Base-by-base conservation (phyloP, 1,139 yeast genomes). In the Pichia sp. region DNA sequence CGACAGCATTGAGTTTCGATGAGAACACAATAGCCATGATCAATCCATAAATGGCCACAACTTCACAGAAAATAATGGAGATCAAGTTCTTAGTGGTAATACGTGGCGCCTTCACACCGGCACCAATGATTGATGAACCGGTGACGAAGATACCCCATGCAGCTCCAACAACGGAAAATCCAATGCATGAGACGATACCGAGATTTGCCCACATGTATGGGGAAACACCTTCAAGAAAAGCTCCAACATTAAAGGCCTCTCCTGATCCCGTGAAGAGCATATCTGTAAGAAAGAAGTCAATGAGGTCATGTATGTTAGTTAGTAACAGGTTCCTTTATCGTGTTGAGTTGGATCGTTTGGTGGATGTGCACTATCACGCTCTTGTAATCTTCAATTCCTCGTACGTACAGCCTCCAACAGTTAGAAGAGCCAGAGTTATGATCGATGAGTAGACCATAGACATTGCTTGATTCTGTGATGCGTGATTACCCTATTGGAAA, bases 101-200 rank as follows among this genome's bases (percentile, higher is more conserved):
- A 58, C 97, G 70, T 33, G 98, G 98, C 5, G 95, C 91, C 60
- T 85, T 85, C 44, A 93, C 96, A 65, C 98, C 98, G 5, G 98
- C 98, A 49, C 99, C 99, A 44, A 93, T 65, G 50, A 93, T 85
- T 28, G 96, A 78, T 2, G 96, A 72, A 28, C 99, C 99, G 1
- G 97, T 91, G 44, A 93, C 75, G 60, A 91, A 93, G 49, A 93
- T 93, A 46, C 99, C 99, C 97, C 98, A 91, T 11, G 98, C 98
- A 15, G 98, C 98, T 30, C 98, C 99, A 32, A 88, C 82, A 15
- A 93, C 97, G 38, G 94, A 80, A 44, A 93, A 71, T 12, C 98
- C 97, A 52, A 93, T 87, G 63, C 98, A 91, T 39, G 78, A 63
- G n/a, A 83, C 81, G 47, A 93, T 86, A 39, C 99, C 99, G 48